A percentile compares a stretch with the other conserved stretches of the same genome.
Conservation (phyloP, 257 asterid genomes). For the Handroanthus guayacan region DNA sequence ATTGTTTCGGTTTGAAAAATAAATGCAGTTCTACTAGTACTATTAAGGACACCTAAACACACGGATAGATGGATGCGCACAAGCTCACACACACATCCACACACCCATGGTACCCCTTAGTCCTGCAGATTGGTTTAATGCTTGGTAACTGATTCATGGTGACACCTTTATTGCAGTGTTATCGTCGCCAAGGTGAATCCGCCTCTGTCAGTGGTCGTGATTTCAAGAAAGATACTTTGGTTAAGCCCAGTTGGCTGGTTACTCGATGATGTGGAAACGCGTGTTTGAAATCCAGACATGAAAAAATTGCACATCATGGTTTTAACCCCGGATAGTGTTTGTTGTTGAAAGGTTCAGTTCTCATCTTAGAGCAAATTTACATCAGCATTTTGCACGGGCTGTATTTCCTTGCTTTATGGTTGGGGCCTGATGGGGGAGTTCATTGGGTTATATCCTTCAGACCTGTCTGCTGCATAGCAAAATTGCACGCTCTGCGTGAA, state of each 20-base stretch:
- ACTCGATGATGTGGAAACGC: conserved; percentile 57
- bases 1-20: not conserved
- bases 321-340: not conserved
- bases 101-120: not conserved
- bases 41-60: not conserved
- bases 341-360: conserved; percentile 9
- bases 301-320: conserved; percentile 26
- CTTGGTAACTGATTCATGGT: conserved; percentile 21
- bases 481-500: not conserved
- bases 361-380: conserved; percentile 19
- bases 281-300: not conserved
- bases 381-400: conserved; percentile 9
- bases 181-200: conserved; percentile 92
- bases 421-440: not conserved
- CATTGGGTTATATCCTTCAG: conserved; percentile 4
- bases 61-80: not conserved
- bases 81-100: not conserved
- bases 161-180: conserved; percentile 66
- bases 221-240: conserved; percentile 63
- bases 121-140: not conserved
- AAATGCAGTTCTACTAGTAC: conserved; percentile 5
- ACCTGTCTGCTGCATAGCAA: conserved; percentile 5
- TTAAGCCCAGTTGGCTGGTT: conserved; percentile 92
- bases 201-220: conserved; percentile 74
- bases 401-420: not conserved